Evolutionary conservation across 1,284 basidiomycete species (phyloP).

Genomic region (Filobasidium uniguttulatum): DNA sequence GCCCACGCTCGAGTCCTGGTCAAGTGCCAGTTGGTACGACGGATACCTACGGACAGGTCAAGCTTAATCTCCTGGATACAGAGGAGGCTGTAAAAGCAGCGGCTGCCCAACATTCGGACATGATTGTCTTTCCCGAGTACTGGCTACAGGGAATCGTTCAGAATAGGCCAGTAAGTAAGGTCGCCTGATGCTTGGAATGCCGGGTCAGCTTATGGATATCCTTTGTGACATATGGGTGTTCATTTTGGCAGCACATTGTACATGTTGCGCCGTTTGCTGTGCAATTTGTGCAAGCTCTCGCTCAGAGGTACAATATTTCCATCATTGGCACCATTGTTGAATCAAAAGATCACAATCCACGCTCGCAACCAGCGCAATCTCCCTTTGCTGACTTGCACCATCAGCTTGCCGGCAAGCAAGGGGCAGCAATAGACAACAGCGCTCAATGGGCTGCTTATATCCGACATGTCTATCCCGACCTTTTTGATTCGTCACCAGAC

Average conservation of each 20-base stretch:
- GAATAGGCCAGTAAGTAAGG: slow-evolving; percentile 26
- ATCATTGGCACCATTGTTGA: slow-evolving; percentile 32
- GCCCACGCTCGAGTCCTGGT: slow-evolving; percentile 19
- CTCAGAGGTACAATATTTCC: slow-evolving; percentile 19
- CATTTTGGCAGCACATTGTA: slow-evolving; percentile 24
- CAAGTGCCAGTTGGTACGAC: slow-evolving; percentile 13
- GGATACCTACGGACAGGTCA: slow-evolving; percentile 12
- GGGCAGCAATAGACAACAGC: slow-evolving; percentile 18
- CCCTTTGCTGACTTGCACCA: not conserved
- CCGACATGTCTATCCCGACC: slow-evolving; percentile 2
- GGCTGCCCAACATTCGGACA: slow-evolving; percentile 19
- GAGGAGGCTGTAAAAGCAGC: slow-evolving; percentile 20
- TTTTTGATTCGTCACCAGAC: not conserved
- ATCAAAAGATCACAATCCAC: not conserved
- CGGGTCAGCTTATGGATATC: no score
- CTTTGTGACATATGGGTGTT: no score
- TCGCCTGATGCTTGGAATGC: not conserved
- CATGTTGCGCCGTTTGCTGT: slow-evolving; percentile 23
- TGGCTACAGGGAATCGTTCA: slow-evolving; percentile 34
- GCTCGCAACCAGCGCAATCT: not conserved
- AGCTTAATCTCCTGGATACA: slow-evolving; percentile 19
- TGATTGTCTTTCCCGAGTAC: slow-evolving; percentile 36
- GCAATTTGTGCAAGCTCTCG: slow-evolving; percentile 20
- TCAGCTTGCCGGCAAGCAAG: slow-evolving; percentile 10
- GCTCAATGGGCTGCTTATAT: no score